Evolutionary conservation across 495 filamentous ascomycete genomes (phyloP).

Genomic region (Pseudotulostoma volvatum): DNA sequence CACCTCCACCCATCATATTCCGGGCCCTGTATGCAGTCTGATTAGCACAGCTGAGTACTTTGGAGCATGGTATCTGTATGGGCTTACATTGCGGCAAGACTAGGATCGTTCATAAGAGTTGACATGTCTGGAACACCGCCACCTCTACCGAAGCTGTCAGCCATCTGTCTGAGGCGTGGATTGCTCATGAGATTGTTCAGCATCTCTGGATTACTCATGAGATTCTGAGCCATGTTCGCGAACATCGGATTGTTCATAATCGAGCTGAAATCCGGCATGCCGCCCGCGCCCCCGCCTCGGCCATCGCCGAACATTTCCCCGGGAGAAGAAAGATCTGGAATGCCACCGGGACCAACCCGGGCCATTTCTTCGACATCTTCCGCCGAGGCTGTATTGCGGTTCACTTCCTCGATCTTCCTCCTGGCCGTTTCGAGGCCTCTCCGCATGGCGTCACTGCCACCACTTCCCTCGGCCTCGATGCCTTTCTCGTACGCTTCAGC

Average conservation of each 20-base stretch:
- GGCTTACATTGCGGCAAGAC: conserved; percentile 82
- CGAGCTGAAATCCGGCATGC: conserved; percentile 68
- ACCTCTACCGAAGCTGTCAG: conserved; percentile 34
- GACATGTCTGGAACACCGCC: conserved; percentile 71
- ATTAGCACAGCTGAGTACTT: too few relatives aligned
- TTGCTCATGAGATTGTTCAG: conserved; percentile 86
- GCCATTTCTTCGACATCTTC: conserved; percentile 31
- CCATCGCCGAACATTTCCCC: conserved; percentile 57
- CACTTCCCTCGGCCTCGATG: conserved; percentile 85
- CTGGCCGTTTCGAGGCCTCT: conserved; percentile 86
- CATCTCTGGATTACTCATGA: conserved; percentile 90
- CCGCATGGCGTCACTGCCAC: conserved; percentile 71
- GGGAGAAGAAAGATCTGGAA: conserved; percentile 62
- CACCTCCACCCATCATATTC: conserved; percentile 56
- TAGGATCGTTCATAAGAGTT: conserved; percentile 76
- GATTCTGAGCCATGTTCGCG: conserved; percentile 80
- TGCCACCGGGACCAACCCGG: conserved; percentile 40
- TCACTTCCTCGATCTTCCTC: conserved; percentile 57
- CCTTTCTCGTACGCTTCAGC: conserved; percentile 93
- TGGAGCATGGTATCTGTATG: too few relatives aligned
- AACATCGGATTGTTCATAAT: conserved; percentile 99
- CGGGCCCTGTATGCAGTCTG: conserved; percentile 46
- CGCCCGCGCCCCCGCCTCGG: conserved; percentile 45
- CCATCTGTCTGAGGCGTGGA: conserved; percentile 72
- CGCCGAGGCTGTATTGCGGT: conserved; percentile 31